Evolutionary conservation across 805 yeast species (phyloP), one percentile per base, ranked within the genome.

Genomic region (Pichia exigua): DNA sequence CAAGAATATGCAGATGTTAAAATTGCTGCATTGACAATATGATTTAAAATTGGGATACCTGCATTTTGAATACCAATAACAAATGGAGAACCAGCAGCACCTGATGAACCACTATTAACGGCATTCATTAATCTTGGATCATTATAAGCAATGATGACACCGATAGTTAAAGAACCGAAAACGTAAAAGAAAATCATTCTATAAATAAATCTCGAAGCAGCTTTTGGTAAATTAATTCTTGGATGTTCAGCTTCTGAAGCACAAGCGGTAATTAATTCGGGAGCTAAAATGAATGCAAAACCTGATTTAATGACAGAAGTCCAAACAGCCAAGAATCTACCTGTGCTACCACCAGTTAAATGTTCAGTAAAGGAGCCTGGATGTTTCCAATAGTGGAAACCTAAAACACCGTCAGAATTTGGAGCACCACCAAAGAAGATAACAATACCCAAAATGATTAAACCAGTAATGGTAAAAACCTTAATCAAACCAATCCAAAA

Each of bases 351-450:
- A 7, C 63, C 61, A 2, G 72, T 69, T 47, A 77, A 60, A 58
- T 79, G 79, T 49, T 69, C 71, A 58, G 76, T 70, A 57, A 83
- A 83, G 3, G 71, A 65, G 55, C 73, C 77, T 13, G 65, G 66
- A 44, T 57, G 48, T n/a, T 64, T 69, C 89, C 89, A 83, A 67
- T 73, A 83, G 56, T 83, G 79, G 74, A 83, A 83, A 8, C 89
- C 89, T 35, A 78, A 66, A 53, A 83, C 73, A 49, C 78, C 81
- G 48, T 74, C 74, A 20, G 58, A 60, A 18, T 44, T 51, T 9
- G 87, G 86, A 40, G 79, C 83, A 57, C 85, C 87, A 49, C 86
- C 87, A 61, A 80, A 76, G 51, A 79, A 78, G 54, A 82, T 77
- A 22, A 78, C 74, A 60, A 78, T 65, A 53, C 82, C 77, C 42